Percentiles rank a stretch among this genome's conserved stretches.
These are phyloP conservation scores for Bothriochloa decipiens DNA, from an alignment of 176 grass and related monocot genomes.

Conservation along the genomic window DNA sequence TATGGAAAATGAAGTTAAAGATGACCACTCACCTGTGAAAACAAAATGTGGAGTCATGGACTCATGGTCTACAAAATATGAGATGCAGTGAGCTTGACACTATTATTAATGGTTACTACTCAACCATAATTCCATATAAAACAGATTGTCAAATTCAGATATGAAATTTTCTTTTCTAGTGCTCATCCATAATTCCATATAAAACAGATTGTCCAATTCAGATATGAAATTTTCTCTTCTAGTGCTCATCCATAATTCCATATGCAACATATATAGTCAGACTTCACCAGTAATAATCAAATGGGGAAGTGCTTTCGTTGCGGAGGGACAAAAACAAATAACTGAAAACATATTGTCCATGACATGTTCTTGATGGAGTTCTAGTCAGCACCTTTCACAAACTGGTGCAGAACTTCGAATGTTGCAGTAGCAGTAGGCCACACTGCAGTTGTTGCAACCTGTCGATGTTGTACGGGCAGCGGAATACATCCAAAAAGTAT, in stretches of 20 bases:
- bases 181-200: background rate
- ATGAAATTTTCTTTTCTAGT: background rate
- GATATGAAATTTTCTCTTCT: background rate
- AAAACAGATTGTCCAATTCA: background rate
- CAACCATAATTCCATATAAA: too few relatives aligned
- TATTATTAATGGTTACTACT: too few relatives aligned
- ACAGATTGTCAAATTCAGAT: constrained; percentile 13
- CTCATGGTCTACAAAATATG: constrained; percentile 9
- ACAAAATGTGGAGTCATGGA: background rate
- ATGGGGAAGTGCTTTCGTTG: too few relatives aligned
- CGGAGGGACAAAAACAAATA: too few relatives aligned
- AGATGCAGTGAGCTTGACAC: background rate
- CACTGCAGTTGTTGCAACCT: too few relatives aligned
- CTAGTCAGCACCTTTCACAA: too few relatives aligned
- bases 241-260: background rate
- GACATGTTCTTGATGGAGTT: too few relatives aligned
- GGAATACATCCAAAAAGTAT: background rate
- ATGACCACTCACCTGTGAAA: background rate
- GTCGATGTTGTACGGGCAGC: too few relatives aligned
- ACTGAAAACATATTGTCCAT: too few relatives aligned
- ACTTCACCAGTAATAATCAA: background rate
- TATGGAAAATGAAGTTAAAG: constrained; percentile 2
- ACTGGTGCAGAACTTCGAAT: too few relatives aligned
- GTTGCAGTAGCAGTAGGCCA: too few relatives aligned
- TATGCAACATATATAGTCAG: background rate